Percentiles rank a stretch among this genome's conserved stretches.
phyloP scores from a whole-genome alignment of 2,329 filamentous ascomycete genomes.

The Sporothrix pseudoabietina region DNA sequence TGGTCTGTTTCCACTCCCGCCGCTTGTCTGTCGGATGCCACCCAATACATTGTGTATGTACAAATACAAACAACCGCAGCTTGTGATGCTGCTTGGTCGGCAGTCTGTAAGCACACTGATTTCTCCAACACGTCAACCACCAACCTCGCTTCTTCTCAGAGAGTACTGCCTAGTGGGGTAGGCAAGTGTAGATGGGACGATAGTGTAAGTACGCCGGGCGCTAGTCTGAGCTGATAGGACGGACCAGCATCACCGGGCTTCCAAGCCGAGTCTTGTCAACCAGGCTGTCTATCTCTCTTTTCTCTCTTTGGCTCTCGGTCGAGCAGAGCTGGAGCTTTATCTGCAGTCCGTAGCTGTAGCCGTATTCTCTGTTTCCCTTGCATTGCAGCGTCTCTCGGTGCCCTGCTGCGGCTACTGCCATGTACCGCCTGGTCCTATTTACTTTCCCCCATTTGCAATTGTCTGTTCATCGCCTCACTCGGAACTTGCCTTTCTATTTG shows the following conservation, averaged over 20 bases:
- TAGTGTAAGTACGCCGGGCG: neutral
- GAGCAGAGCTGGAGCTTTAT: neutral
- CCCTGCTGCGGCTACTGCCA: neutral
- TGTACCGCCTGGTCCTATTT: neutral
- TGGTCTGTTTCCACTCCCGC: neutral
- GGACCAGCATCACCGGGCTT: neutral
- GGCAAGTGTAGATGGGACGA: neutral
- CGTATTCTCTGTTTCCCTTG: neutral
- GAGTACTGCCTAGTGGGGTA: neutral
- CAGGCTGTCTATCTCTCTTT: neutral
- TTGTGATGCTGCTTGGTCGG: neutral
- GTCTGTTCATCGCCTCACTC: neutral
- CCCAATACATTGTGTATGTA: neutral
- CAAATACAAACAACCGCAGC: neutral
- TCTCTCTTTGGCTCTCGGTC: neutral
- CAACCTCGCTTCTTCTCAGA: too few species aligned
- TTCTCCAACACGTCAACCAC: too few species aligned
- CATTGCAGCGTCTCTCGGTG: neutral
- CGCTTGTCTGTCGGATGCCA: neutral
- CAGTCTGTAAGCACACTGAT: neutral
- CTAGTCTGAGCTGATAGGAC: neutral
- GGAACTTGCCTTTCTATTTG: neutral
- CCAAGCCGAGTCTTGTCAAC: neutral
- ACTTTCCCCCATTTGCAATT: neutral
- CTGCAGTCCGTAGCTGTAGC: neutral